Evolutionary conservation across 345 rosid genomes (phyloP).

Genomic region (Punica granatum): DNA sequence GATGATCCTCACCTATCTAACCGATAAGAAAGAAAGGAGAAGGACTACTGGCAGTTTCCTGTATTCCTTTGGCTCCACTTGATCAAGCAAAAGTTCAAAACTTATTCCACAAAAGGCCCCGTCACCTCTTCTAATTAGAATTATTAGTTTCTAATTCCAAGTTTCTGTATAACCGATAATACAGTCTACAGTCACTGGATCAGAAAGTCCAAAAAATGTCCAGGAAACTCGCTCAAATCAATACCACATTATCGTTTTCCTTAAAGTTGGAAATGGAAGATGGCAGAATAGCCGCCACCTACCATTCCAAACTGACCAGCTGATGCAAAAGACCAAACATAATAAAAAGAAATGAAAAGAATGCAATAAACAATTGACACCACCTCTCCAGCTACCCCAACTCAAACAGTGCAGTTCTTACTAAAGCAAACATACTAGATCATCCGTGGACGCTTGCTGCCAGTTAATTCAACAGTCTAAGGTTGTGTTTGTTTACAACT

Average conservation of each 20-base stretch:
- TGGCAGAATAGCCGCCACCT: not conserved
- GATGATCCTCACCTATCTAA: not conserved
- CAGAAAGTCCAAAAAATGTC: not conserved
- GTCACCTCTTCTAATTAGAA: not conserved
- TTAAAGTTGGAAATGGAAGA: not conserved
- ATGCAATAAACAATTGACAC: not conserved
- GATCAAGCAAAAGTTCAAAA: not conserved
- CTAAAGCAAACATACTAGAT: not conserved
- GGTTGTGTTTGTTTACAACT: no score
- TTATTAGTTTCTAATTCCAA: not conserved
- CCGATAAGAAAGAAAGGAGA: not conserved
- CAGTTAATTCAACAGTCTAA: no score
- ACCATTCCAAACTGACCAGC: not conserved
- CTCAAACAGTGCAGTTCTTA: not conserved
- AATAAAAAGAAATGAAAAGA: not conserved
- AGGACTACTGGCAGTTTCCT: not conserved
- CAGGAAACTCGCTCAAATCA: not conserved
- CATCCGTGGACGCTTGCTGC: not conserved
- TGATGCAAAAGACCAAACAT: not conserved
- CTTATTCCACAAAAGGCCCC: not conserved
- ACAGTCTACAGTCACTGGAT: not conserved
- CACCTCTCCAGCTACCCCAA: conserved; percentile 2
- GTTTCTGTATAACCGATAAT: not conserved
- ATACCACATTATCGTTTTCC: not conserved
- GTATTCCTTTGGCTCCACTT: not conserved